phyloP scores from a whole-genome alignment of 2,329 filamentous ascomycete genomes.

The Xylariaceae sp. region DNA sequence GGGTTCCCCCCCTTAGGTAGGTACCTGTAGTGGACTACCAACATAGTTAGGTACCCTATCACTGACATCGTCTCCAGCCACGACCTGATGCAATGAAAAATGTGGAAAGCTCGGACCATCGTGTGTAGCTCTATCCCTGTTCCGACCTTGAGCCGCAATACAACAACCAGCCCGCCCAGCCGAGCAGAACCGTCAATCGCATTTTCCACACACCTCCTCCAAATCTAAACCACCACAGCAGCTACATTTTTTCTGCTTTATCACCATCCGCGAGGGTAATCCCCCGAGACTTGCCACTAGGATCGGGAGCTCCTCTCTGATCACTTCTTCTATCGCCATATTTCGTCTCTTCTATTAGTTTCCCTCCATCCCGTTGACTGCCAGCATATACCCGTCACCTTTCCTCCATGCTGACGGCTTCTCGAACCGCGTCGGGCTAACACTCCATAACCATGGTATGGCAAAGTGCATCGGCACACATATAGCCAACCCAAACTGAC shows the following conservation, averaged over 20 bases:
- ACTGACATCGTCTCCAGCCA: not conserved
- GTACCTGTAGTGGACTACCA: too few species aligned
- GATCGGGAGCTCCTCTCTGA: constrained; percentile 4
- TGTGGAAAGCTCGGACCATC: constrained; percentile 14
- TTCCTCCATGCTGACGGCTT: too few species aligned
- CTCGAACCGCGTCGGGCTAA: too few species aligned
- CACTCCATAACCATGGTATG: too few species aligned
- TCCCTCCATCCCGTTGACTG: too few species aligned
- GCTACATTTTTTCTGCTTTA: not conserved
- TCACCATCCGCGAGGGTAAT: constrained; percentile 9
- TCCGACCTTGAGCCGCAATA: not conserved
- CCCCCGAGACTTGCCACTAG: constrained; percentile 2
- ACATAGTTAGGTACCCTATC: too few species aligned
- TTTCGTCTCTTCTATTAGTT: not conserved
- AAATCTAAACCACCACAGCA: too few species aligned
- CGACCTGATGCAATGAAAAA: constrained; percentile 1
- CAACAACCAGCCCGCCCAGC: too few species aligned
- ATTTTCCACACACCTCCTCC: constrained; percentile 1
- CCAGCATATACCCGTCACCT: too few species aligned
- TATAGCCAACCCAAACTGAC: constrained; percentile 9
- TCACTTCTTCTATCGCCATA: not conserved
- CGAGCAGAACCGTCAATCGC: constrained; percentile 1
- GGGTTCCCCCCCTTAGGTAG: too few species aligned
- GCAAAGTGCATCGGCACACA: not conserved
- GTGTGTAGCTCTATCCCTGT: not conserved